A percentile compares a stretch with the other conserved stretches of the same genome.
These are phyloP conservation scores for Lentinula detonsa DNA, from an alignment of 768 basidiomycete species.

Conservation along the genomic window DNA sequence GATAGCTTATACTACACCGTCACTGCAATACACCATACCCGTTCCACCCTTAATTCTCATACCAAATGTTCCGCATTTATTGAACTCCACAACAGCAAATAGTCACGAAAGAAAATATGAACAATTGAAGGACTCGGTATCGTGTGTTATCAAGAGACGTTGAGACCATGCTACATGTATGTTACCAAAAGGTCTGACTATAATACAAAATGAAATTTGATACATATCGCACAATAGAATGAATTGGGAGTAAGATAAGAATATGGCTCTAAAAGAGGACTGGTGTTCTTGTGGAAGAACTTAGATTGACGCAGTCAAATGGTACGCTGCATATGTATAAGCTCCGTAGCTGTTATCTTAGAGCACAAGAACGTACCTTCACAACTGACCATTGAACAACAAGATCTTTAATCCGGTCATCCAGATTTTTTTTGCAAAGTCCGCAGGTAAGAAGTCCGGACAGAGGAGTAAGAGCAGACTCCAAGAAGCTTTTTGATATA, in stretches of 20 bases:
- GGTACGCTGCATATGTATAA: not conserved
- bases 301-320: not conserved
- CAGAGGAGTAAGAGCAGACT: constrained; percentile 64
- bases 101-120: too few relatives aligned
- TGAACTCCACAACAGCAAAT: too few relatives aligned
- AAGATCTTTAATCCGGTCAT: constrained; percentile 62
- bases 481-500: constrained; percentile 63
- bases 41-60: too few relatives aligned
- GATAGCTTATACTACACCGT: constrained; percentile 14
- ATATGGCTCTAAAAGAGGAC: too few relatives aligned
- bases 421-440: constrained; percentile 55
- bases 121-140: too few relatives aligned
- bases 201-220: too few relatives aligned
- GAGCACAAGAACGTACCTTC: constrained; percentile 41
- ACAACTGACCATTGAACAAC: constrained; percentile 75
- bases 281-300: too few relatives aligned
- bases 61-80: too few relatives aligned
- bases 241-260: too few relatives aligned
- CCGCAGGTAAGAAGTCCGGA: constrained; percentile 65
- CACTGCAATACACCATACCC: not conserved
- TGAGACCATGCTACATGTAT: not conserved
- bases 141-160: not conserved
- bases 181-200: too few relatives aligned
- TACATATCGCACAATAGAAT: too few relatives aligned
- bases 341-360: not conserved